These are phyloP conservation scores for Plasmodium adleri DNA, from an alignment of 169 alveolate genomes.

Conservation along the genomic window DNA sequence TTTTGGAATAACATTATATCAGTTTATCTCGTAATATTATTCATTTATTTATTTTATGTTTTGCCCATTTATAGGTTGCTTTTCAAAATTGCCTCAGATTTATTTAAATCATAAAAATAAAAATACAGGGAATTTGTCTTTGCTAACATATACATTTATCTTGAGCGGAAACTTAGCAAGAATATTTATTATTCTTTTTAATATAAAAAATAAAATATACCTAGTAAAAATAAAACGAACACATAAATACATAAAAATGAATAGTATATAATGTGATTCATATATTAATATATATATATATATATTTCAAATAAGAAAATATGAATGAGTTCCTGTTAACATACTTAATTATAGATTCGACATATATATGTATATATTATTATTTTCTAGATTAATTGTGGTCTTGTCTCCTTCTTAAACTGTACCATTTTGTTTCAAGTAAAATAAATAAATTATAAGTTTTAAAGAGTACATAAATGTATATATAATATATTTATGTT, in stretches of 20 bases:
- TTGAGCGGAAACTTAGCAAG: constrained; percentile 34
- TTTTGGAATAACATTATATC: neutral
- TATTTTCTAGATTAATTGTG: constrained; percentile 44
- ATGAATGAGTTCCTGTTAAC: neutral
- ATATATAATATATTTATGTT: neutral
- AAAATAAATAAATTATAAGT: constrained; percentile 1
- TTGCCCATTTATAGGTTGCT: constrained; percentile 15
- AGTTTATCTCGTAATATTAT: no score
- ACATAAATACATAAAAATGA: neutral
- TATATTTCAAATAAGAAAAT: neutral
- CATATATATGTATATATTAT: neutral
- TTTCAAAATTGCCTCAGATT: constrained; percentile 61
- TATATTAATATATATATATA: neutral
- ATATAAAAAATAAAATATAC: constrained; percentile 14
- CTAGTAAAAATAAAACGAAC: constrained; percentile 11
- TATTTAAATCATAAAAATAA: constrained; percentile 53
- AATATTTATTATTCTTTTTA: constrained; percentile 41
- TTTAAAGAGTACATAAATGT: neutral
- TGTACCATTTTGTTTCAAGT: constrained; percentile 46
- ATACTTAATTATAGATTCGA: neutral
- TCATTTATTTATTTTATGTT: neutral
- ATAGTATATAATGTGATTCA: neutral
- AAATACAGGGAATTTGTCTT: constrained; percentile 50
- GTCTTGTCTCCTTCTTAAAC: constrained; percentile 25
- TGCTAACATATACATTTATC: constrained; percentile 8